Base-by-base conservation (phyloP, 2,329 filamentous ascomycete species). In the Bipolaris victoriae region DNA sequence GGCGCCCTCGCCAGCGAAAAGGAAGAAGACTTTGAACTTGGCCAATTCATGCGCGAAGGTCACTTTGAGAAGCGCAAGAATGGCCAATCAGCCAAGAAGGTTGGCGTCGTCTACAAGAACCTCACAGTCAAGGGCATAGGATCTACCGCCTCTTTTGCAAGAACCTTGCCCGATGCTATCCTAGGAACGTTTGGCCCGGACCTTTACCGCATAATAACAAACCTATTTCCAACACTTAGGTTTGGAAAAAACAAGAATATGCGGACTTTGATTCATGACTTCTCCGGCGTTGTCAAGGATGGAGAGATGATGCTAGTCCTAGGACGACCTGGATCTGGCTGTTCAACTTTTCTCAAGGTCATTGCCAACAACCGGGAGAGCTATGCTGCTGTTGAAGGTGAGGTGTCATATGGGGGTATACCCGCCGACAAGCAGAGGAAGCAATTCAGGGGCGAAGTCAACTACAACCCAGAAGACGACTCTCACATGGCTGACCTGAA, bases 111-210 rank as follows among this genome's bases (percentile, higher is more conserved):
- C 1, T 94, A 88, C 80, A 90, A 89, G 75, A 83, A 90, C 65
- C 80, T 94, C 48, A 91, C 86, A 0, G 49, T 94, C 26, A 88
- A 89, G 72, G 90, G 90, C 16, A 78, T 88, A 7, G 86, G 87
- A 40, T 86, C 85, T 11, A 87, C 86, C 0, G 81, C 88, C 0
- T 85, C 85, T 0, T 90, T 90, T 62, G 89, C 90, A 24, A 86
- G 86, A 59, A 92, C 90, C 0, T 77, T 94, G 0, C 90, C 90
- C 0, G 84, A 90, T 62, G 90, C 90, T 2, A 81, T 94, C 36
- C 61, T 92, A 4, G 90, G 90, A 20, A 92, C 90, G 0, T 94
- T 95, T 71, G 91, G 91, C 0, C 90, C 90, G 0, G 91, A 94
- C 73, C 78, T 94, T 1, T 94, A 91, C 72, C 83, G 80, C 20